Evolutionary conservation across 345 rosid species (phyloP), one percentile per base, ranked within the genome.

Genomic region (Garcia nutans): DNA sequence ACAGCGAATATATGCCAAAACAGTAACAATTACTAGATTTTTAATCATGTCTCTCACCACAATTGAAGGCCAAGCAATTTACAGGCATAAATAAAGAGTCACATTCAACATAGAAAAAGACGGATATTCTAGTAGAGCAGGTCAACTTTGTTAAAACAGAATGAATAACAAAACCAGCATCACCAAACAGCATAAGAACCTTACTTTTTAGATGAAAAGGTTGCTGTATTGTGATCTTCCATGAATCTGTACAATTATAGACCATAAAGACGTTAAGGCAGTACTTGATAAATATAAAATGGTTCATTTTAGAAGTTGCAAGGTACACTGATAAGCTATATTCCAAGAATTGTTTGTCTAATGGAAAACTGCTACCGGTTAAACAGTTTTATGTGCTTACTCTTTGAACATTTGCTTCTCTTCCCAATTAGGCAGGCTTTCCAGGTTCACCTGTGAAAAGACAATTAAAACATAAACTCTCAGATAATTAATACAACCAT

Each of bases 211-310:
- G 99, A 96, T 62, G 99, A 89, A 79, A 96, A 93, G 41, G 99
- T 93, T 70, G 97, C 99, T 10, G 99, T 96, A 73, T 96, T 93
- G 77, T 96, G 96, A 79, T 96, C 99, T 78, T 96, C 99, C 99
- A 96, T 96, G 74, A 90, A 96, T 81, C 99, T 96, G 90, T 47
- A 75, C 17, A 59, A 65, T 70, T 26, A 78, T 60, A 64, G 19
- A 65, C 54, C 60, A 28, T 42, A 72, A 64, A 50, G 70, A 60
- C 5, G 60, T 68, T 26, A 61, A 52, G 49, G 56, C 6, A 77
- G 8, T 47, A 74, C 3, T 68, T 20, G 54, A 59, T 6, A 41
- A 42, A 70, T 12, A 10, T 8, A 12, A 56, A 33, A 55, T 31
- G 31, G 10, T 13, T 26, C 10, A 10, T 9, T 26, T 64, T 3